Evolutionary conservation across 805 yeast genomes (phyloP), one percentile per base, ranked within the genome.

Genomic region (Jamesozyma jinghongensis): DNA sequence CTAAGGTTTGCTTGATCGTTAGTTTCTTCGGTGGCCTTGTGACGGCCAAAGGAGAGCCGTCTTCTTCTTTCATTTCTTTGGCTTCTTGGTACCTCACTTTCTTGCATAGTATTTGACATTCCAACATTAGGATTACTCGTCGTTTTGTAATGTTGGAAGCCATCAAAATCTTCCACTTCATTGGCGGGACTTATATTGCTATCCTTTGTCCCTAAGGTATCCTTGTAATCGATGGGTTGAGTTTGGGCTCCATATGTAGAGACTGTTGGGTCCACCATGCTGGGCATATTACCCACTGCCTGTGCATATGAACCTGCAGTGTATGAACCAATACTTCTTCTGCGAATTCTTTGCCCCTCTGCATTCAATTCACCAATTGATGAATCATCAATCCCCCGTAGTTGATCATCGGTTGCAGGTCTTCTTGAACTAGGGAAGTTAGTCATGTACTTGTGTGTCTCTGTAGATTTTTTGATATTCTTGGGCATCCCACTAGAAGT

Each of bases 261-360:
- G 4, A 52, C 51, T 5, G 31, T 39, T 14, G 61, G 60, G 30
- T 58, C 61, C 5, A 58, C 47, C 40, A 58, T 29, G 40, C 61
- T 56, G 25, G 62, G 61, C 22, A 34, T 36, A 39, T 56, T 51
- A 10, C 54, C 58, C 12, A 53, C 48, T 3, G 41, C 37, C 2
- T 34, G 34, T 5, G 59, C 54, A 43, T 55, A 55, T 2, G 46
- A 27, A 3, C 43, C 45, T 14, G 28, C 37, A 20, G 32, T 38
- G n/a, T 39, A 45, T 2, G 50, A 25, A 3, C 45, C 49, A 31
- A 47, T 44, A 28, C 43, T 39, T 20, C 19, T 34, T 10, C 17
- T 18, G 19, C 34, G 22, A 22, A 22, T 10, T 17, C 26, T 28
- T 7, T 13, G 14, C 5, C 18, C 16, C 10, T 22, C 26, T 22